A percentile compares a stretch with the other conserved stretches of the same genome.
These are phyloP conservation scores for Lolium multiflorum DNA, from an alignment of 176 grass and related monocot species.

Conservation along the genomic window DNA sequence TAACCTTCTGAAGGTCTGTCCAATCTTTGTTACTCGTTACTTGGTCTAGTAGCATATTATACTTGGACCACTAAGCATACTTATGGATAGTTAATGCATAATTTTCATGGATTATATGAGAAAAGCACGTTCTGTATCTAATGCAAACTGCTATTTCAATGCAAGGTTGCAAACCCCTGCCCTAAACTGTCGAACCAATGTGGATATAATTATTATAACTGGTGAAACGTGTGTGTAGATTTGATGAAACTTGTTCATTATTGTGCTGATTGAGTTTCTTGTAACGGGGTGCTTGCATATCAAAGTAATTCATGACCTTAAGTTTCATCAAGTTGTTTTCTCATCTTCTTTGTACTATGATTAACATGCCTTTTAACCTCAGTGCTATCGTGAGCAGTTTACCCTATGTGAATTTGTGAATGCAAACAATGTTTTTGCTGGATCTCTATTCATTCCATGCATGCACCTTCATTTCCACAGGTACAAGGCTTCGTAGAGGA, in stretches of 20 bases:
- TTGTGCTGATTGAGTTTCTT: conserved; percentile 1
- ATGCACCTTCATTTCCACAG: conserved; percentile 43
- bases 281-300: background rate
- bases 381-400: conserved; percentile 22
- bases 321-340: conserved; percentile 1
- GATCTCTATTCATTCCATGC: conserved; percentile 38
- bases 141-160: background rate
- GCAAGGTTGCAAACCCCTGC: conserved; percentile 18
- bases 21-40: conserved; percentile 15
- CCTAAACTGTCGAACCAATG: background rate
- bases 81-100: conserved; percentile 5
- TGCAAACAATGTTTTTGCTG: conserved; percentile 11
- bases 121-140: background rate
- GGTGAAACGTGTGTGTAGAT: background rate
- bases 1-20: conserved; percentile 14
- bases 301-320: conserved; percentile 1
- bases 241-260: background rate
- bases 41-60: conserved; percentile 16
- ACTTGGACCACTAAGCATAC: background rate
- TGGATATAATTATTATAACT: conserved; percentile 26
- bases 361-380: background rate
- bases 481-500: conserved; percentile 93
- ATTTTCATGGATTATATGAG: conserved; percentile 11
- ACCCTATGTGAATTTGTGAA: conserved; percentile 6
- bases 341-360: background rate